Percentiles rank a stretch among this genome's conserved stretches.
phyloP scores from a whole-genome alignment of 73 alveolate genomes.

The Paramecium sonneborni region DNA sequence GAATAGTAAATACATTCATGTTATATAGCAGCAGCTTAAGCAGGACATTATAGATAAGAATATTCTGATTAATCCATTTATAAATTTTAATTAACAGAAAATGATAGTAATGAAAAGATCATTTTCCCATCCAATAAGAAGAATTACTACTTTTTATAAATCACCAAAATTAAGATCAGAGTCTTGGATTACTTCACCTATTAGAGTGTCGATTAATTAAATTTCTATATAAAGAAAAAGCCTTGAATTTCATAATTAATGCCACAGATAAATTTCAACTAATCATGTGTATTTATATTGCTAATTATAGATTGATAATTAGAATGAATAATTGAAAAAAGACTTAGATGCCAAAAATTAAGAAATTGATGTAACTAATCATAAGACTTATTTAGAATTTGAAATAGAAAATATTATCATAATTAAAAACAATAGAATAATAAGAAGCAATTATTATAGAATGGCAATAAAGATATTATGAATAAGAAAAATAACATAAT shows the following conservation, averaged over 20 bases:
- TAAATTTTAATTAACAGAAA: conserved; percentile 5
- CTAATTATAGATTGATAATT: background rate
- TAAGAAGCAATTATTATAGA: background rate
- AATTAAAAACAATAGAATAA: background rate
- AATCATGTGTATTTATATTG: conserved; percentile 23
- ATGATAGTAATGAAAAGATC: conserved; percentile 22
- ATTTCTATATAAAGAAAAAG: background rate
- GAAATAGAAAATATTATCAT: background rate
- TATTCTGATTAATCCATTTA: background rate
- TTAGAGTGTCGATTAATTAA: background rate
- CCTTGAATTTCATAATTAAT: background rate
- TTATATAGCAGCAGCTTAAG: background rate
- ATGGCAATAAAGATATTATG: conserved; percentile 7
- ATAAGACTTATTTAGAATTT: background rate
- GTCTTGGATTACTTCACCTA: background rate
- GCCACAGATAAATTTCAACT: background rate
- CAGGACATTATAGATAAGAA: background rate
- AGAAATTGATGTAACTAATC: background rate
- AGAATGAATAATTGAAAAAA: background rate
- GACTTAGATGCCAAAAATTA: background rate
- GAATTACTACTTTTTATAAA: background rate
- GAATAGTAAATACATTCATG: background rate
- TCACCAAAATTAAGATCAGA: background rate
- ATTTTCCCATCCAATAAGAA: conserved; percentile 6
- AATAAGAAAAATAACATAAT: background rate